A percentile compares a stretch with the other conserved stretches of the same genome.
phyloP scores from a whole-genome alignment of 2,329 filamentous ascomycete species.

The Monilinia laxa region DNA sequence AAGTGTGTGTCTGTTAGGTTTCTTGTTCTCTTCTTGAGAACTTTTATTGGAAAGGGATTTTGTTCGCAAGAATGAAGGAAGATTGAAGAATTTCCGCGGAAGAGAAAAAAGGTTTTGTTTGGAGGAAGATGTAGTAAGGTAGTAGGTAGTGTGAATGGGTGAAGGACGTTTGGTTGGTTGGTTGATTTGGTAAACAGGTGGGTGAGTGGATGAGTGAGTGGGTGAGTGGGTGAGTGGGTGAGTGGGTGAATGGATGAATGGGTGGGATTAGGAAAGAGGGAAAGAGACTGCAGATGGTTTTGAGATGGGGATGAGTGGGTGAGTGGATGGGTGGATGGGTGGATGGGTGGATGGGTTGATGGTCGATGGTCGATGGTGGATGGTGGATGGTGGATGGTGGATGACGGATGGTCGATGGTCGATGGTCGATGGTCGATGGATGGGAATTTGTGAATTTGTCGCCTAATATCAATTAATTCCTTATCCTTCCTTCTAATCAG shows the following conservation, averaged over 20 bases:
- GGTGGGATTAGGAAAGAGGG: neutral
- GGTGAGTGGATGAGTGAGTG: no score
- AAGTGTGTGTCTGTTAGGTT: no score
- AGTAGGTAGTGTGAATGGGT: neutral
- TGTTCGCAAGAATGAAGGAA: neutral
- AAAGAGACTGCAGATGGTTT: slow-evolving; percentile 9
- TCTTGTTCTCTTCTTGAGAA: slow-evolving; percentile 5
- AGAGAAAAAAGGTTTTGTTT: neutral
- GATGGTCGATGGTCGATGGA: no score
- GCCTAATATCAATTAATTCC: slow-evolving; percentile 13
- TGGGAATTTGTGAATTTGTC: slow-evolving; percentile 6
- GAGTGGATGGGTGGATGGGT: neutral
- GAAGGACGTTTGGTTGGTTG: neutral
- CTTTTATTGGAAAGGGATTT: no score
- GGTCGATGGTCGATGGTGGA: neutral
- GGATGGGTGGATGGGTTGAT: no score
- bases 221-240: neutral
- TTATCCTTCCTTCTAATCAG: neutral
- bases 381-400: no score
- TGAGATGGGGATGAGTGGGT: neutral
- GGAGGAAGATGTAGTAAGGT: neutral
- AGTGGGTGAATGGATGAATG: no score
- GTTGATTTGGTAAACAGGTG: neutral
- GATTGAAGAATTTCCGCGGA: neutral
- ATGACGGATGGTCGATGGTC: no score